Conservation (phyloP, 495 filamentous ascomycete species). For the Neurospora discreta region DNA sequence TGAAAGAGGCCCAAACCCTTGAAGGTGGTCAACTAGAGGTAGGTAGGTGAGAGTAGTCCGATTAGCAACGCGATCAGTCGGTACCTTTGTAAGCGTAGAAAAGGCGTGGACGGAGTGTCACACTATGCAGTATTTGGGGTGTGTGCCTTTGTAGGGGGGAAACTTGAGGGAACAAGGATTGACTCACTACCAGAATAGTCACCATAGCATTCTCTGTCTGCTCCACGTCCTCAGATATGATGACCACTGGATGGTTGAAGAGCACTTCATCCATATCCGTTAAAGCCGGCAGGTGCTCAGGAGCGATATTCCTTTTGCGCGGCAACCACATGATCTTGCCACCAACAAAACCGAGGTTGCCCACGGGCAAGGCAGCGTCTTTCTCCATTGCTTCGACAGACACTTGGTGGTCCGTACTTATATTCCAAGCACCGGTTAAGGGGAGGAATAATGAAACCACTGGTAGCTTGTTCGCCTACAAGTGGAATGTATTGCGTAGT, state of each 20-base stretch:
- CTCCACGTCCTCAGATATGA: not conserved
- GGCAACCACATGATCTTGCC: not conserved
- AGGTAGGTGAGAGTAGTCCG: not conserved
- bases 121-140: no score
- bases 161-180: not conserved
- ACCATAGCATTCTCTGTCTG: not conserved
- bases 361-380: not conserved
- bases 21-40: not conserved
- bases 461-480: not conserved
- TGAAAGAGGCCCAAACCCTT: rapidly evolving
- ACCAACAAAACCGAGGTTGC: not conserved
- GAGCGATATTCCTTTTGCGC: not conserved
- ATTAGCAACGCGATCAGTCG: not conserved
- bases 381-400: not conserved
- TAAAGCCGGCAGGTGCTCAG: no score
- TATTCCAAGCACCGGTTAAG: not conserved
- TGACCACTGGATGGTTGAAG: not conserved
- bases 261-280: not conserved
- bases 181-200: not conserved
- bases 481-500: not conserved
- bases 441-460: not conserved
- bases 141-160: not conserved
- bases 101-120: no score
- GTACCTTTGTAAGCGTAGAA: no score
- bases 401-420: not conserved